Percentiles rank a stretch among this genome's conserved stretches.
phyloP scores from a whole-genome alignment of 2,329 filamentous ascomycete genomes.

The Alternaria tenuissima region DNA sequence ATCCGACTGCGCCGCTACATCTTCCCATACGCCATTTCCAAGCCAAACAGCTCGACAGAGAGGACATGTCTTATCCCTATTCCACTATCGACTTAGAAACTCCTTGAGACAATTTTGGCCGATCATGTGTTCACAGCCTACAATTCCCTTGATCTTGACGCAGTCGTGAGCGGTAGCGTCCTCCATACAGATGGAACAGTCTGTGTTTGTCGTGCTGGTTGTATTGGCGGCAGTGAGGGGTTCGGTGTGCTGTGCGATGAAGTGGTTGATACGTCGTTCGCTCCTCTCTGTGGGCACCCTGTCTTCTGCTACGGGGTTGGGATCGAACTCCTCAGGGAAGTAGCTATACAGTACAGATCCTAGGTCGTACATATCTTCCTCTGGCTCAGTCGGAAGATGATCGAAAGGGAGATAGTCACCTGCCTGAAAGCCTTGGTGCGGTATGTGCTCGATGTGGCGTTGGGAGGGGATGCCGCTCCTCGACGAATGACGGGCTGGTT shows the following conservation, averaged over 20 bases:
- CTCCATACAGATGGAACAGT: slow-evolving; percentile 6
- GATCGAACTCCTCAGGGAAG: not conserved
- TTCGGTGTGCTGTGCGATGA: not conserved
- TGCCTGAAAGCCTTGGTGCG: not conserved
- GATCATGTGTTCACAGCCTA: slow-evolving; percentile 3
- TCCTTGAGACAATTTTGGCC: not conserved
- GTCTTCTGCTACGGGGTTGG: not conserved
- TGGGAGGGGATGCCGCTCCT: not conserved
- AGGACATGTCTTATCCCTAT: not conserved
- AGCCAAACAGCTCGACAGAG: slow-evolving; percentile 2
- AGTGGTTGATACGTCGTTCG: not conserved
- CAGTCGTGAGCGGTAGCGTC: not conserved
- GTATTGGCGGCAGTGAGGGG: not conserved
- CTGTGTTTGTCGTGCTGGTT: not conserved
- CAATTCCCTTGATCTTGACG: not conserved
- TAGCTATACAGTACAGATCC: not conserved
- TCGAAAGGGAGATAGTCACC: not conserved
- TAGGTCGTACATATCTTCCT: not conserved
- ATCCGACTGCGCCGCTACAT: not conserved
- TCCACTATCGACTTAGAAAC: not conserved
- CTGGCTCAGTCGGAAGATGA: not conserved
- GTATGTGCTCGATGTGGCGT: not conserved
- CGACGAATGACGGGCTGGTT: not conserved
- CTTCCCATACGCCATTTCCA: not conserved
- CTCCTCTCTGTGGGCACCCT: not conserved